These are phyloP conservation scores for Sicyos edulis DNA, from an alignment of 306 rosid genomes.

Conservation along the genomic window DNA sequence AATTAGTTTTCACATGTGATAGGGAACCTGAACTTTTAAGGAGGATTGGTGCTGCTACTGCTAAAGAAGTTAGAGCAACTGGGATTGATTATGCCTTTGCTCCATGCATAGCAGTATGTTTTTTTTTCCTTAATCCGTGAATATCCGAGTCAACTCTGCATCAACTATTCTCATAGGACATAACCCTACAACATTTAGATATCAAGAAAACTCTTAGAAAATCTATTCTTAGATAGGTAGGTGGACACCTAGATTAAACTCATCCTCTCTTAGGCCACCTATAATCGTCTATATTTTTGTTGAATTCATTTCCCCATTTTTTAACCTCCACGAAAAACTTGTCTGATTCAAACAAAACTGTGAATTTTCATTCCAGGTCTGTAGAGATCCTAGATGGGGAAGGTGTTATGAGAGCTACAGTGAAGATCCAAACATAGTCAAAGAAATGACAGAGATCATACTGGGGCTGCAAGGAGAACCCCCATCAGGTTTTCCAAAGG, in stretches of 20 bases:
- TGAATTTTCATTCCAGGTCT: conserved; percentile 10
- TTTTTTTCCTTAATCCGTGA: background rate
- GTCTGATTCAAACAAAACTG: background rate
- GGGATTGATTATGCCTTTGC: conserved; percentile 22
- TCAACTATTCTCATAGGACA: too few species aligned
- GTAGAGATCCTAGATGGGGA: conserved; percentile 25
- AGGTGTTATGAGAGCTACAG: too few species aligned
- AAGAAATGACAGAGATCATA: conserved; percentile 18
- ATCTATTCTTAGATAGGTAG: too few species aligned
- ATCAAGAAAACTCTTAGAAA: too few species aligned
- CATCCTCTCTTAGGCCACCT: too few species aligned
- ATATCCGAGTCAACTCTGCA: too few species aligned
- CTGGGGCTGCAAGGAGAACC: conserved; percentile 19
- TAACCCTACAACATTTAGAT: too few species aligned
- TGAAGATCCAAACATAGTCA: conserved; percentile 18
- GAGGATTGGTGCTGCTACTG: conserved; percentile 24
- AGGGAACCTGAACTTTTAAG: conserved; percentile 20
- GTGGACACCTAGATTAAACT: too few species aligned
- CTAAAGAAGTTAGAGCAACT: conserved; percentile 19
- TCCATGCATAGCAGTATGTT: conserved; percentile 22
- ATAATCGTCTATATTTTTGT: too few species aligned
- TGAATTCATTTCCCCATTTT: background rate
- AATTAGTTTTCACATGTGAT: conserved; percentile 1
- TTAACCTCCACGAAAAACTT: background rate
- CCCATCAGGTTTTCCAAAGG: conserved; percentile 10